Percentiles rank a stretch among this genome's conserved stretches.
Conservation (phyloP, 352 stramenopile species). For the Phytophthora kernoviae region DNA sequence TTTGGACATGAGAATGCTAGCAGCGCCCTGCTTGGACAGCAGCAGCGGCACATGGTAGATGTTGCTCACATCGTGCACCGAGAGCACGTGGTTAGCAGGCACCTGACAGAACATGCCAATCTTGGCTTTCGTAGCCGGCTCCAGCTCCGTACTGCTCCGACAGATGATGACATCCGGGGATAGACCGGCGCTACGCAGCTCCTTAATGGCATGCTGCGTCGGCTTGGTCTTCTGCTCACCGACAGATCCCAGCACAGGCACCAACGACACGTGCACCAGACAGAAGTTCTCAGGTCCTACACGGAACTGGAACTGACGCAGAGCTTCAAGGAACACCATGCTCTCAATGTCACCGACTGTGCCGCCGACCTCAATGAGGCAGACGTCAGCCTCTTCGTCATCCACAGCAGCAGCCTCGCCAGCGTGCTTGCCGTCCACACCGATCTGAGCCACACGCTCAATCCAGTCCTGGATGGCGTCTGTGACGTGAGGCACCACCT, state of each 20-base stretch:
- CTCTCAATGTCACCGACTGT: slow-evolving; percentile 99
- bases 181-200: slow-evolving; percentile 96
- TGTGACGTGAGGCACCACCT: slow-evolving; percentile 97
- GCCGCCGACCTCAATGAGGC: slow-evolving; percentile 99
- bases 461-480: slow-evolving; percentile 97
- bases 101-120: slow-evolving; percentile 99
- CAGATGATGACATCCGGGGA: slow-evolving; percentile 98
- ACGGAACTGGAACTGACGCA: slow-evolving; percentile 99
- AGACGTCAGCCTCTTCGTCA: slow-evolving; percentile 92
- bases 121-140: slow-evolving; percentile 94
- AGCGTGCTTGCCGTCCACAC: slow-evolving; percentile 87
- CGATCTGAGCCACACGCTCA: slow-evolving; percentile 95
- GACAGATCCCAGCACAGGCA: slow-evolving; percentile 97
- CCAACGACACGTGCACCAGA: slow-evolving; percentile 98
- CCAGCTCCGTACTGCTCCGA: slow-evolving; percentile 90
- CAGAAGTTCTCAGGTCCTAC: slow-evolving; percentile 98
- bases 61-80: slow-evolving; percentile 99
- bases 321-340: slow-evolving; percentile 99
- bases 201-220: slow-evolving; percentile 99
- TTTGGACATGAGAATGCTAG: slow-evolving; percentile 94
- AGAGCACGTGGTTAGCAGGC: slow-evolving; percentile 93
- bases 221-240: slow-evolving; percentile 99
- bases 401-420: slow-evolving; percentile 24
- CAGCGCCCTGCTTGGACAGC: slow-evolving; percentile 94
- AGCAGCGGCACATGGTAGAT: slow-evolving; percentile 99